Base-by-base conservation (phyloP, 345 rosid species). In the Adansonia digitata region DNA sequence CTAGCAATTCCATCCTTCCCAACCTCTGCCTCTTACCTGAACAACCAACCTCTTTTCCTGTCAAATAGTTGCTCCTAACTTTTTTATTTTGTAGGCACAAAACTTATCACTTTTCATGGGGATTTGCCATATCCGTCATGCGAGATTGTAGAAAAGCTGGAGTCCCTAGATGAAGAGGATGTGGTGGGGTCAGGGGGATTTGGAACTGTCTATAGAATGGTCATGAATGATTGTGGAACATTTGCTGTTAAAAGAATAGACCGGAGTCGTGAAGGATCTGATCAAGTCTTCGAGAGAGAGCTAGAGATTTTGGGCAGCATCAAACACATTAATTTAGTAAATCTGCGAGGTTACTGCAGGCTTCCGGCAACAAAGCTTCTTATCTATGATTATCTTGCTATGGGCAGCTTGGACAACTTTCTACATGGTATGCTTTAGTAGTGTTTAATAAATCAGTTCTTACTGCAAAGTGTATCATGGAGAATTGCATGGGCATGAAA, bases 131-230 rank as follows among this genome's bases (percentile, higher is more conserved):
- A 94, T 75, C 84, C 97, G 2, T 91, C 98, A 0, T 81, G 86
- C 55, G 98, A 94, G 87, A 84, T 91, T 57, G 88, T 94, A 14
- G 98, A 94, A 83, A 94, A 92, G 85, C 86, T 94, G 29, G 98
- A 94, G 85, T 82, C 90, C 79, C 98, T 94, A 74, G 92, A 94
- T 42, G 94, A 91, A 74, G 95, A 94, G 81, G 95, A 94, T 86
- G 82, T 91, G 46, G 98, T 94, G 7, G 98, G 98, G 24, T 91
- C 98, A 0, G 97, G 98, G 77, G 98, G 98, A n/a, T 94, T 87
- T 79, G 98, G 98, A 64, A 94, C 90, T 11, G 98, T 94, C 4
- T 94, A 91, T 74, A 85, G 98, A 31, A 94, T 94, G 98, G 97
- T 94, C 62, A 94, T 92, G 98, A 94, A 92, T 67, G 97, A 94